A percentile compares a stretch with the other conserved stretches of the same genome.
These are phyloP conservation scores for Diaporthe amygdali DNA, from an alignment of 2,329 filamentous ascomycete species.

Conservation along the genomic window DNA sequence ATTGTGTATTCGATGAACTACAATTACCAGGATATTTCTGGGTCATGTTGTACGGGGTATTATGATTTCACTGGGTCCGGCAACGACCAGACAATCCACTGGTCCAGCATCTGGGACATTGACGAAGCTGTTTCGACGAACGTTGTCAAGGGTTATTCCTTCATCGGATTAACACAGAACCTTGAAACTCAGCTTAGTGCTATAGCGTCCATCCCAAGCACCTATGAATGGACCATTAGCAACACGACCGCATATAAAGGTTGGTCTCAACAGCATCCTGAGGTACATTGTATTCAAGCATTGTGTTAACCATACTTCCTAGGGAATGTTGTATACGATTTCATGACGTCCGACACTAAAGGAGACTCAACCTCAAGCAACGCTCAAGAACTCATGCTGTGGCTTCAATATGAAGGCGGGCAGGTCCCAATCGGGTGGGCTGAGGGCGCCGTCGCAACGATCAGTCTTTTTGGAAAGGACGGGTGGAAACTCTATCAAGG, in stretches of 20 bases:
- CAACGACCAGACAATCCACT: slow-evolving; percentile 37
- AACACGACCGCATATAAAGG: slow-evolving; percentile 46
- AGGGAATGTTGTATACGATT: slow-evolving; percentile 49
- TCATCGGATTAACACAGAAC: slow-evolving; percentile 48
- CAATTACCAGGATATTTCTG: slow-evolving; percentile 43
- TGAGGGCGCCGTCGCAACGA: slow-evolving; percentile 39
- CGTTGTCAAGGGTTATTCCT: slow-evolving; percentile 49
- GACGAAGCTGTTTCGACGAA: slow-evolving; percentile 39
- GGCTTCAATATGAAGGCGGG: slow-evolving; percentile 49
- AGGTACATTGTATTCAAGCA: not conserved
- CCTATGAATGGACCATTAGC: slow-evolving; percentile 44
- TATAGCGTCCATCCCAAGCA: slow-evolving; percentile 44
- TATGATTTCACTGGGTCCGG: slow-evolving; percentile 39
- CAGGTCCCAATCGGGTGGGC: slow-evolving; percentile 49
- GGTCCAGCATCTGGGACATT: slow-evolving; percentile 45
- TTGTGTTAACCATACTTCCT: not conserved
- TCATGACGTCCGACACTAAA: slow-evolving; percentile 48
- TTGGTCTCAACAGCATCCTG: not conserved
- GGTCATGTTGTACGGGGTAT: slow-evolving; percentile 46
- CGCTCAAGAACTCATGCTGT: slow-evolving; percentile 50
- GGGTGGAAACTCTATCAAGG: slow-evolving; percentile 48
- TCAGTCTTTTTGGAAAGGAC: slow-evolving; percentile 41
- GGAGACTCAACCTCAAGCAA: slow-evolving; percentile 45
- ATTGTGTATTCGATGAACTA: slow-evolving; percentile 53
- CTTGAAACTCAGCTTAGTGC: slow-evolving; percentile 43